phyloP scores from a whole-genome alignment of 331 rosid genomes.

The Malus hybrid region DNA sequence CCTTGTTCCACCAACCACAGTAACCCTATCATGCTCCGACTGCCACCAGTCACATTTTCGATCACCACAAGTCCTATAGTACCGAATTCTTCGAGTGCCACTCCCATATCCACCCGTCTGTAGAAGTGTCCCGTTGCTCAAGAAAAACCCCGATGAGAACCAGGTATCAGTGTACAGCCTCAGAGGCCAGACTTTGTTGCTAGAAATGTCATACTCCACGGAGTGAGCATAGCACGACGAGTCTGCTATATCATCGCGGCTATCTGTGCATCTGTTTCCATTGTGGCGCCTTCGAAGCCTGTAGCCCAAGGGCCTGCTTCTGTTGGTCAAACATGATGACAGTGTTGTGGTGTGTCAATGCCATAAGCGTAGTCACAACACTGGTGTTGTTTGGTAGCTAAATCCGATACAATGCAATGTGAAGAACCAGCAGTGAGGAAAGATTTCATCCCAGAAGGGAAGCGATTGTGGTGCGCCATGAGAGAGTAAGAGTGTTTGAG shows the following conservation, averaged over 20 bases:
- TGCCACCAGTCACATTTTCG: slow-evolving; percentile 50
- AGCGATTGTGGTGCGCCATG: slow-evolving; percentile 20
- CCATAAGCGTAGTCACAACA: slow-evolving; percentile 78
- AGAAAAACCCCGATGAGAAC: slow-evolving; percentile 79
- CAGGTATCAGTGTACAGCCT: slow-evolving; percentile 56
- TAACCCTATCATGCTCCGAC: slow-evolving; percentile 38
- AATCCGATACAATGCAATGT: slow-evolving; percentile 8
- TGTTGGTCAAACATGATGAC: slow-evolving; percentile 64
- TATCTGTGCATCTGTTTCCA: slow-evolving; percentile 29
- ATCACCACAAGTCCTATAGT: slow-evolving; percentile 36
- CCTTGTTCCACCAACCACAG: slow-evolving; percentile 71
- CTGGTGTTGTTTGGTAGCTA: slow-evolving; percentile 40
- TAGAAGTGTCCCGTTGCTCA: slow-evolving; percentile 64
- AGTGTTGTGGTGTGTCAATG: slow-evolving; percentile 49
- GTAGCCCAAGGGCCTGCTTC: slow-evolving; percentile 44
- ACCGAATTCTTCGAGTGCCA: slow-evolving; percentile 42
- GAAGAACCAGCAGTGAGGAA: slow-evolving; percentile 12
- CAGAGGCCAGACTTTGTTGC: slow-evolving; percentile 49
- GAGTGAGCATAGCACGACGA: slow-evolving; percentile 76
- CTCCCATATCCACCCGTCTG: slow-evolving; percentile 53
- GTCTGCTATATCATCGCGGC: slow-evolving; percentile 23
- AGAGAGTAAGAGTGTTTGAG: background rate
- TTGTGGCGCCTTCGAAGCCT: slow-evolving; percentile 33
- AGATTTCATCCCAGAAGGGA: background rate
- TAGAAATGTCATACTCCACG: slow-evolving; percentile 50